These are phyloP conservation scores for Coniferiporia weirii DNA, from an alignment of 1,284 basidiomycete species.

Conservation along the genomic window DNA sequence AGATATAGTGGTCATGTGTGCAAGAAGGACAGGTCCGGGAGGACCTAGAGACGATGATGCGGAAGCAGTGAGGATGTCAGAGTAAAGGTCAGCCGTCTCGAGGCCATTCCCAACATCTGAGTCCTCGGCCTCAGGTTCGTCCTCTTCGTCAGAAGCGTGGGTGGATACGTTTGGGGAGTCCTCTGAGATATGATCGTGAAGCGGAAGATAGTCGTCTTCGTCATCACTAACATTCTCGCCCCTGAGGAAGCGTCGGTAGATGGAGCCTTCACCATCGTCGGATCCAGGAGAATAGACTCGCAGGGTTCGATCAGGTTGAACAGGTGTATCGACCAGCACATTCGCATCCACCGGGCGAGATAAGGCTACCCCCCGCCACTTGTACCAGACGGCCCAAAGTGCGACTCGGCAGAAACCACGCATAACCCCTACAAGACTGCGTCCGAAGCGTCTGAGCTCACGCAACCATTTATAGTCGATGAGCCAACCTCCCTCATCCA, in stretches of 20 bases:
- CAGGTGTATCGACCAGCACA: conserved; percentile 3
- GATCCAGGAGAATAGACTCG: conserved; percentile 7
- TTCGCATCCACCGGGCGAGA: conserved; percentile 18
- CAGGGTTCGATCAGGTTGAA: neutral
- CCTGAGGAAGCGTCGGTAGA: conserved; percentile 54
- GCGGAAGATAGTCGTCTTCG: conserved; percentile 47
- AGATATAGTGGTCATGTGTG: conserved; percentile 40
- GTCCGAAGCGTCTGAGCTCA: conserved; percentile 31
- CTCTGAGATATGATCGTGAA: conserved; percentile 17
- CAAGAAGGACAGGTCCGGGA: conserved; percentile 42
- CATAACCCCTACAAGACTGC: conserved; percentile 10
- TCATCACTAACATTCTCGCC: conserved; percentile 61
- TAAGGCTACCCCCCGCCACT: conserved; percentile 9
- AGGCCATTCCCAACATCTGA: conserved; percentile 23
- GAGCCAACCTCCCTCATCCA: conserved; percentile 34
- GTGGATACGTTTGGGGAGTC: conserved; percentile 12
- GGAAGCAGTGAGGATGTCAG: conserved; percentile 35
- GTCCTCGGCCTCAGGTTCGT: conserved; percentile 22
- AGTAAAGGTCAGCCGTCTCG: conserved; percentile 39
- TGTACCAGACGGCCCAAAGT: conserved; percentile 17
- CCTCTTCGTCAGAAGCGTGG: conserved; percentile 24
- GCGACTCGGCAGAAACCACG: conserved; percentile 9
- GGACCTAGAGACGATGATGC: conserved; percentile 24
- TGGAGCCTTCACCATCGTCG: conserved; percentile 28
- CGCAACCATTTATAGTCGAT: conserved; percentile 42